Conservation (phyloP, 768 basidiomycete species). For the Coprinopsis sp. region DNA sequence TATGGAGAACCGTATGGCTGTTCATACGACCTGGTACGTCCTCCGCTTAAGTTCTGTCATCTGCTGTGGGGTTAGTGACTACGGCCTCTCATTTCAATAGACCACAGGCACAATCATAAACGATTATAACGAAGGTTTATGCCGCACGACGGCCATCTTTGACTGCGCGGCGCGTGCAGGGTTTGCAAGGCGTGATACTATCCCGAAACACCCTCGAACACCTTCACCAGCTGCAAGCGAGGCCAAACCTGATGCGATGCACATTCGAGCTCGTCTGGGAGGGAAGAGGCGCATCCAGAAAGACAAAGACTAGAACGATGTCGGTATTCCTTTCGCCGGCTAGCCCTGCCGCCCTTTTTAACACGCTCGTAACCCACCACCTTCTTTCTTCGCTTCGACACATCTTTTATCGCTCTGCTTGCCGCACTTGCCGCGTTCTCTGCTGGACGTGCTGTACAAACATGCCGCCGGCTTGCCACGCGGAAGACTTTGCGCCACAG, state of each 20-base stretch:
- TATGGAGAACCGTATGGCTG: conserved; percentile 4
- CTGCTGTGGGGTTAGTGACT: background rate
- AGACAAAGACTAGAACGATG: too few relatives aligned
- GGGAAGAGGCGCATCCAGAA: conserved; percentile 8
- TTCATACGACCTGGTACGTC: background rate
- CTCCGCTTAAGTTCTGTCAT: background rate
- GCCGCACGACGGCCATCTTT: background rate
- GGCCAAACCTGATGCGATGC: conserved; percentile 4
- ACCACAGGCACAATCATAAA: background rate
- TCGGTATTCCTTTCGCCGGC: too few relatives aligned
- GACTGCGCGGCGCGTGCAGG: conserved; percentile 1
- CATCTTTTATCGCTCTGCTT: too few relatives aligned
- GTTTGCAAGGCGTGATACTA: background rate
- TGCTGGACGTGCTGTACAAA: too few relatives aligned
- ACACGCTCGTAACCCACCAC: too few relatives aligned
- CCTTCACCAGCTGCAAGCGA: conserved; percentile 4
- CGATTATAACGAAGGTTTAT: conserved; percentile 5
- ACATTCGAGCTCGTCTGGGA: conserved; percentile 4
- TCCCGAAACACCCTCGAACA: background rate
- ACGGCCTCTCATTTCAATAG: background rate
- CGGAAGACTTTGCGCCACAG: too few relatives aligned
- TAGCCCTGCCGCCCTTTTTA: too few relatives aligned
- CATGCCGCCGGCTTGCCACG: too few relatives aligned
- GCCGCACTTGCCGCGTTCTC: too few relatives aligned
- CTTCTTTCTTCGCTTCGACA: too few relatives aligned